Conservation (phyloP, 163 green algal species). For the Scenedesmus sp. region DNA sequence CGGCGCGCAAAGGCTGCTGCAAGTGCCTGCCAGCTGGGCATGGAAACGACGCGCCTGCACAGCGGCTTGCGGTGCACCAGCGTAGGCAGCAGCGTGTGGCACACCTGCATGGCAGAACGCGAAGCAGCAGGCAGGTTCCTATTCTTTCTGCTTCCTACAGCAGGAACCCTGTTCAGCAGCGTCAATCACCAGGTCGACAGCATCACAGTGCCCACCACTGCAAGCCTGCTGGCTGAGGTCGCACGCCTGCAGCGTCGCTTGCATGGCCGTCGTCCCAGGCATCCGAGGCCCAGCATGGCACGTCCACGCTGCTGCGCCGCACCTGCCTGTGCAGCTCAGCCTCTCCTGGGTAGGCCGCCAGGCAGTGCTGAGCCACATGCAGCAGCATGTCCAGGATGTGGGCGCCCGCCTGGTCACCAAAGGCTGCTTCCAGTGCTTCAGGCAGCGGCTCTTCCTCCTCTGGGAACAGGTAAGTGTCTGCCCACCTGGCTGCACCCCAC, state of each 20-base stretch:
- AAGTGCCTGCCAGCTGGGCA: slow-evolving; percentile 73
- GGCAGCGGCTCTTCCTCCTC: slow-evolving; percentile 68
- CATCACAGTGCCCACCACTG: not conserved
- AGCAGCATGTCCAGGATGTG: slow-evolving; percentile 67
- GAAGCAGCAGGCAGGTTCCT: not conserved
- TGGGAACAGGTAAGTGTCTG: slow-evolving; percentile 85
- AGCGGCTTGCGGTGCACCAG: slow-evolving; percentile 68
- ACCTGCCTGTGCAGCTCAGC: slow-evolving; percentile 74
- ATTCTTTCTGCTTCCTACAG: too few relatives aligned
- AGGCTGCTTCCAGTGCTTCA: slow-evolving; percentile 54
- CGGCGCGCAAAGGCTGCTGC: slow-evolving; percentile 57
- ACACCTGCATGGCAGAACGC: slow-evolving; percentile 52
- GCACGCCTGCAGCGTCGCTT: not conserved
- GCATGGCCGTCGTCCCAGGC: too few relatives aligned
- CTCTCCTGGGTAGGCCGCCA: slow-evolving; percentile 77
- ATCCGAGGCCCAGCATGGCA: not conserved
- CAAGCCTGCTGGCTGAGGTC: not conserved
- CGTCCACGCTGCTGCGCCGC: not conserved
- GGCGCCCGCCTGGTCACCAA: slow-evolving; percentile 13
- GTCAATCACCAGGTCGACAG: not conserved
- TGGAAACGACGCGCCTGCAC: slow-evolving; percentile 57
- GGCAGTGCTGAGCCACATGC: slow-evolving; percentile 61
- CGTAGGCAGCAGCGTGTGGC: slow-evolving; percentile 70
- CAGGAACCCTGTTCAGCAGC: not conserved
- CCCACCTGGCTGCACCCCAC: slow-evolving; percentile 74